Evolutionary conservation across 352 stramenopile species (phyloP), one percentile per base, ranked within the genome.

Genomic region (Vaucheria bursata): DNA sequence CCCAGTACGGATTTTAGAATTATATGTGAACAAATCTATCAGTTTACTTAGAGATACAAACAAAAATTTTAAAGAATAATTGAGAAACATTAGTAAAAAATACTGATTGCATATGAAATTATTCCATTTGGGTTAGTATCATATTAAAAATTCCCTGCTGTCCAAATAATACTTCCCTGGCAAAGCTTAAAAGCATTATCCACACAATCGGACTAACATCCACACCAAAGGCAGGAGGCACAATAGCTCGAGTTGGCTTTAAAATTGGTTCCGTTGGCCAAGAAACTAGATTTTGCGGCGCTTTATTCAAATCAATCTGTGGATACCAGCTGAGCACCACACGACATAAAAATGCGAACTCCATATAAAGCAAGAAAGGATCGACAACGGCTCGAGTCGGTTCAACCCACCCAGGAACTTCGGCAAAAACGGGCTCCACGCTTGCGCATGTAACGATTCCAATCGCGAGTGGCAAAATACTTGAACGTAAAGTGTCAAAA

Each of bases 91-190:
- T n/a, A n/a, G n/a, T n/a, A n/a, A n/a, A n/a, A n/a, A n/a, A n/a
- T n/a, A n/a, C n/a, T n/a, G n/a, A n/a, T n/a, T n/a, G n/a, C n/a
- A n/a, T n/a, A n/a, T n/a, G n/a, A n/a, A n/a, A n/a, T n/a, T n/a
- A n/a, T n/a, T n/a, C n/a, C n/a, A n/a, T n/a, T n/a, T n/a, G n/a
- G n/a, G n/a, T n/a, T n/a, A n/a, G n/a, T n/a, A n/a, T n/a, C n/a
- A n/a, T n/a, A n/a, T 88, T 92, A 32, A 93, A 79, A n/a, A 93
- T 82, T 39, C 89, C 89, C 80, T 93, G 89, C 85, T 91, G 88
- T 52, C 89, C 89, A 66, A 92, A 78, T 32, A 92, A 82, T 75
- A 92, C 92, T 80, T 93, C 89, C 81, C 90, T 86, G 35, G 92
- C 78, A 79, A 93, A 93, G 1, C 87, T 89, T 66, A 90, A 90